These are phyloP conservation scores for Dictyostelium intermedium DNA, from an alignment of 78 protist species.

Conservation along the genomic window DNA sequence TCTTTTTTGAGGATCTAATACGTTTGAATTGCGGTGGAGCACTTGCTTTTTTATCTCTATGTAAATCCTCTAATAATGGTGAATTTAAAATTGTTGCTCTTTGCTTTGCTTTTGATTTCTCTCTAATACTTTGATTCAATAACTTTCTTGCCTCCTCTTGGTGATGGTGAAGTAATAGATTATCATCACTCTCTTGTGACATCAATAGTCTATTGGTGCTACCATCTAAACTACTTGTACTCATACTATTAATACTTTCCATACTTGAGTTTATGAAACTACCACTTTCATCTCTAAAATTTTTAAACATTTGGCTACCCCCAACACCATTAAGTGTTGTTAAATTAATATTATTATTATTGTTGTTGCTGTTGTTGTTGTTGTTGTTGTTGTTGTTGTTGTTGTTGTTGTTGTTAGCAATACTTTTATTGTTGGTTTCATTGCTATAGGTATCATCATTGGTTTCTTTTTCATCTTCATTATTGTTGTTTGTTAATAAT, in stretches of 20 bases:
- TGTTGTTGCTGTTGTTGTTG: background rate
- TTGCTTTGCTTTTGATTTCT: background rate
- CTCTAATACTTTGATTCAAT: background rate
- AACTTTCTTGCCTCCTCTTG: background rate
- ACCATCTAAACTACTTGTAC: background rate
- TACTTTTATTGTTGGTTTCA: too few relatives aligned
- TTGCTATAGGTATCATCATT: background rate
- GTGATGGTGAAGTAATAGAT: background rate
- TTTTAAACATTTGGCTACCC: background rate
- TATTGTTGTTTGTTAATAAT: background rate
- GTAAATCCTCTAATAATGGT: background rate
- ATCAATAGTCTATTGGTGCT: background rate
- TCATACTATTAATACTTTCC: background rate
- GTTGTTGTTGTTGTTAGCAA: background rate
- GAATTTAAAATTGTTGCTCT: background rate
- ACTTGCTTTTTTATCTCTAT: background rate
- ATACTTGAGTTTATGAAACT: background rate
- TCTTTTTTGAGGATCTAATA: background rate
- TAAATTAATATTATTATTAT: background rate
- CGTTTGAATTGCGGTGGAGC: conserved; percentile 18
- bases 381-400: background rate
- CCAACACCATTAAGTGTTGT: background rate
- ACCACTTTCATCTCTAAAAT: background rate
- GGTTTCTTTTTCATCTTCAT: background rate
- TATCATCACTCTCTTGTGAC: background rate